Conservation (phyloP, 2,329 filamentous ascomycete species). For the Microdochium paspali region DNA sequence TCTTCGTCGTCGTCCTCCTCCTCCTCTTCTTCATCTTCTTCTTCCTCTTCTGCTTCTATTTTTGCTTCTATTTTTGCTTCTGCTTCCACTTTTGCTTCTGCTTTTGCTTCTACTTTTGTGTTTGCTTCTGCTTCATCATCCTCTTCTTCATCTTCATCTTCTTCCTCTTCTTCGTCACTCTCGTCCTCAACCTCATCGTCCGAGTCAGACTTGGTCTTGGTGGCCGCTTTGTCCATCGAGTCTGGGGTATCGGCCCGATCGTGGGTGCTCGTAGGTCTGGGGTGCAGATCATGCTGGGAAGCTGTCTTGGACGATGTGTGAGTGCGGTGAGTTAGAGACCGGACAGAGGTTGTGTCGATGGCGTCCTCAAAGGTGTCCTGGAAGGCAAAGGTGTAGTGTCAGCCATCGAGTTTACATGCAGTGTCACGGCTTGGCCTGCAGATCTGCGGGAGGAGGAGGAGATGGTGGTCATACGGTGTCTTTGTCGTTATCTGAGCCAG, state of each 20-base stretch:
- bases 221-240: conserved; percentile 10
- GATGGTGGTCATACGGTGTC: conserved; percentile 25
- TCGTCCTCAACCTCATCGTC: conserved; percentile 14
- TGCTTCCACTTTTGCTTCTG: conserved; percentile 15
- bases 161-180: conserved; percentile 14
- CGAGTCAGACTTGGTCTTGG: no score
- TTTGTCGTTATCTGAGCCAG: conserved; percentile 27
- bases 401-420: background rate
- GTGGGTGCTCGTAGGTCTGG: background rate
- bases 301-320: conserved; percentile 23
- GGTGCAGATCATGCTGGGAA: conserved; percentile 1
- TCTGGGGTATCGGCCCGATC: conserved; percentile 10
- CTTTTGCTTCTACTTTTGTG: no score
- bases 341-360: conserved; percentile 52
- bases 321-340: conserved; percentile 47
- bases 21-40: conserved; percentile 29
- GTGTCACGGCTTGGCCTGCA: background rate
- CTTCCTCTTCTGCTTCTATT: conserved; percentile 28
- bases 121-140: conserved; percentile 9
- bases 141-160: conserved; percentile 13
- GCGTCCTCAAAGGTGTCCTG: conserved; percentile 85
- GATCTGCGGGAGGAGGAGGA: background rate
- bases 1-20: conserved; percentile 59
- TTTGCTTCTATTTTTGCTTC: conserved; percentile 8
- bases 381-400: conserved; percentile 1